Percentiles rank a stretch among this genome's conserved stretches.
phyloP scores from a whole-genome alignment of 352 stramenopile genomes.

The Salisapilia sapeloensis region DNA sequence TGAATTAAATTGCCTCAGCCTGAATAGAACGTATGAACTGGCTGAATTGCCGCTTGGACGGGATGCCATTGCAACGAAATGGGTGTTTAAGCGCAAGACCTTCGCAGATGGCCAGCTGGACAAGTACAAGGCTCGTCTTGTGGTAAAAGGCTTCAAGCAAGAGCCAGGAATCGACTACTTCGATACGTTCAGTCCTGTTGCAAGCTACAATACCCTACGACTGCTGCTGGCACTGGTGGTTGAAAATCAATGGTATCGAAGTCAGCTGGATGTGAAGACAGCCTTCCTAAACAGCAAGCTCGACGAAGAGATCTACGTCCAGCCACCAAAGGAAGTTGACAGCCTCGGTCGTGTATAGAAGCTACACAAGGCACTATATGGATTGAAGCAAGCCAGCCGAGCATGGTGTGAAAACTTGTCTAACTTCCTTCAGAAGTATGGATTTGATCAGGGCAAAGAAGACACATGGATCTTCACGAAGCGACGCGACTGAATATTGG shows the following conservation, averaged over 20 bases:
- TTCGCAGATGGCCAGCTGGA: conserved; percentile 7
- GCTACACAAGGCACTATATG: conserved; percentile 9
- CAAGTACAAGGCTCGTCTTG: conserved; percentile 18
- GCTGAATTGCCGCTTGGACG: too few species aligned
- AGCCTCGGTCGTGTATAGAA: conserved; percentile 9
- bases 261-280: conserved; percentile 6
- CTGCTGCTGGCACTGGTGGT: conserved; percentile 3
- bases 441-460: conserved; percentile 1
- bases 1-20: too few species aligned
- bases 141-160: conserved; percentile 12
- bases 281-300: conserved; percentile 5
- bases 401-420: conserved; percentile 9
- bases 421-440: conserved; percentile 1
- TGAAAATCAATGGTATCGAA: not conserved
- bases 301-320: conserved; percentile 3
- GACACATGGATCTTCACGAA: conserved; percentile 10
- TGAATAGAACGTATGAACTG: too few species aligned
- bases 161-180: conserved; percentile 13
- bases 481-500: not conserved
- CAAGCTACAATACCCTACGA: conserved; percentile 4
- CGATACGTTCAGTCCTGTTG: conserved; percentile 11
- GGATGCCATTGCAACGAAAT: too few species aligned
- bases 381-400: conserved; percentile 9
- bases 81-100: conserved; percentile 3
- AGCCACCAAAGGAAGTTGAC: not conserved